Evolutionary conservation across 441 rosid genomes (phyloP).

Genomic region (Rhodomyrtus psidioides): DNA sequence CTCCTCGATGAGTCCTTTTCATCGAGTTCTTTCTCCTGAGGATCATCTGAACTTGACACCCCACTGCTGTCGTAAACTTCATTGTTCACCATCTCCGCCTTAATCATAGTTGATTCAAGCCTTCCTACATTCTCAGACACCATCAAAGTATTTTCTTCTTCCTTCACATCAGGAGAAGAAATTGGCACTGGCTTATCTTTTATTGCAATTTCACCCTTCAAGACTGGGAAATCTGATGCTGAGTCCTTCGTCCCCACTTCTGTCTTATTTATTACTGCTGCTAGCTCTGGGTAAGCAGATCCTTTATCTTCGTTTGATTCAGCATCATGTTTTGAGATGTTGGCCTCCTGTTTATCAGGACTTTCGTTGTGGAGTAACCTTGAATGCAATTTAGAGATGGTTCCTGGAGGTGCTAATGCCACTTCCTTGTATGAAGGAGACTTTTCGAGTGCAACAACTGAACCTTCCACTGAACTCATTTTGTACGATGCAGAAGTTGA

Average conservation of each 20-base stretch:
- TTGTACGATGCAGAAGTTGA: slow-evolving; percentile 31
- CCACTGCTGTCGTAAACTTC: slow-evolving; percentile 22
- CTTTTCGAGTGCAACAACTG: slow-evolving; percentile 67
- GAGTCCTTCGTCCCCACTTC: slow-evolving; percentile 30
- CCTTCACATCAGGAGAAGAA: slow-evolving; percentile 25
- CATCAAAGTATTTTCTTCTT: slow-evolving; percentile 22
- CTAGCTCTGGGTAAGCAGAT: slow-evolving; percentile 18
- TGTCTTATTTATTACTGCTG: slow-evolving; percentile 13
- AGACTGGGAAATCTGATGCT: slow-evolving; percentile 10
- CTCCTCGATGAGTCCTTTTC: slow-evolving; percentile 27
- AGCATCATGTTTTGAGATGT: slow-evolving; percentile 22
- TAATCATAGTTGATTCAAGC: slow-evolving; percentile 25
- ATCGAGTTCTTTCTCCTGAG: slow-evolving; percentile 21
- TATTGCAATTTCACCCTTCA: slow-evolving; percentile 22
- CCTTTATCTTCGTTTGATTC: slow-evolving; percentile 26
- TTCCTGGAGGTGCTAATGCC: slow-evolving; percentile 94
- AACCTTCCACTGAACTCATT: slow-evolving; percentile 26
- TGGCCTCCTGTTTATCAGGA: slow-evolving; percentile 34
- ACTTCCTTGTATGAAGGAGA: slow-evolving; percentile 98
- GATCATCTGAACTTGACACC: slow-evolving; percentile 29
- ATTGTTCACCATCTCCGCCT: slow-evolving; percentile 30
- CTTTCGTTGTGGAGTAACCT: slow-evolving; percentile 42
- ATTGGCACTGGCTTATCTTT: slow-evolving; percentile 32
- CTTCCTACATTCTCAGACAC: slow-evolving; percentile 19
- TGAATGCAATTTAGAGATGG: slow-evolving; percentile 60